These are phyloP conservation scores for Leccinellum albellum DNA, from an alignment of 768 basidiomycete genomes.

Conservation along the genomic window DNA sequence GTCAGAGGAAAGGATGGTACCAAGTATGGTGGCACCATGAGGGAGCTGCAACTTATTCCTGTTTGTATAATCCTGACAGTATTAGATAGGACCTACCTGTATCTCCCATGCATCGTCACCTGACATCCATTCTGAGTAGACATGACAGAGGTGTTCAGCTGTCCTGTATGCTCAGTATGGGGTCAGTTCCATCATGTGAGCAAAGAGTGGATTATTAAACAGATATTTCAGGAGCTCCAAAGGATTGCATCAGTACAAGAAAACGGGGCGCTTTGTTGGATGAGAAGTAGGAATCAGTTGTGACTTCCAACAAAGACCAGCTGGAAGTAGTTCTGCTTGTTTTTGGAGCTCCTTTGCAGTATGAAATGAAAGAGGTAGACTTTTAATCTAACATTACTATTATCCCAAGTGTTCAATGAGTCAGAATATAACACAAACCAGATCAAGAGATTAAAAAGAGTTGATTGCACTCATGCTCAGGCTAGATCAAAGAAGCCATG, in stretches of 20 bases:
- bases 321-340: constrained; percentile 26
- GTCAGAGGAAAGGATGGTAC: not conserved
- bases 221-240: constrained; percentile 27
- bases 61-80: not conserved
- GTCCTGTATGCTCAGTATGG: constrained; percentile 12
- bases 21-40: not conserved
- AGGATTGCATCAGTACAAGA: constrained; percentile 28
- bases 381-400: constrained; percentile 15
- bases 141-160: constrained; percentile 4
- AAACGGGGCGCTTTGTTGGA: constrained; percentile 22
- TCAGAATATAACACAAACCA: constrained; percentile 16
- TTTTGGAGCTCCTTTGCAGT: constrained; percentile 26
- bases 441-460: constrained; percentile 25
- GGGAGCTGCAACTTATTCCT: not conserved
- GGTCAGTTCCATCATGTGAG: constrained; percentile 16
- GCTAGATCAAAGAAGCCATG: constrained; percentile 24
- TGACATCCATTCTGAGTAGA: constrained; percentile 24
- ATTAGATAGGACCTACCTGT: not conserved
- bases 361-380: constrained; percentile 22
- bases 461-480: constrained; percentile 30
- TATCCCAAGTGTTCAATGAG: not conserved
- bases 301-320: constrained; percentile 26
- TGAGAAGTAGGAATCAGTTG: constrained; percentile 5
- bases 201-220: constrained; percentile 22
- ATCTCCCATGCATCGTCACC: too few relatives aligned